phyloP scores from a whole-genome alignment of 495 filamentous ascomycete species.

The Trichoderma orchidacearum region DNA sequence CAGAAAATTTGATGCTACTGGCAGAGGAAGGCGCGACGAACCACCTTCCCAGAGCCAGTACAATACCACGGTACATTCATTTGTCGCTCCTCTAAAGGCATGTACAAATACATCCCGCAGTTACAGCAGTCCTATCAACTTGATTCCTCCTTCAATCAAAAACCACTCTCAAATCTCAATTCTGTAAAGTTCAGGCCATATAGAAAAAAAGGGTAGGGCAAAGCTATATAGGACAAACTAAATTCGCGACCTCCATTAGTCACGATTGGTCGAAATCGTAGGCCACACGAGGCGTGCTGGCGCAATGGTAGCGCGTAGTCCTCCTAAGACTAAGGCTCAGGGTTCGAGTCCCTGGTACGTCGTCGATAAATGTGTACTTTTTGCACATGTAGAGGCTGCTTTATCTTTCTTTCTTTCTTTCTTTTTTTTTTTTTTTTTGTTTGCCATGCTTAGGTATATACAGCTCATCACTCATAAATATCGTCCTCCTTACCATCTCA shows the following conservation, averaged over 20 bases:
- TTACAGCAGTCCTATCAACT: too few relatives aligned
- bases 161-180: too few relatives aligned
- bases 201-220: not conserved
- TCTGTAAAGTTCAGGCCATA: not conserved
- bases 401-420: not conserved
- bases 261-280: not conserved
- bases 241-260: not conserved
- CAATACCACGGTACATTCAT: too few relatives aligned
- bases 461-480: not conserved
- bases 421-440: not conserved
- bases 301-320: not conserved
- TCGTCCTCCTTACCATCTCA: not conserved
- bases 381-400: too few relatives aligned
- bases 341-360: conserved; percentile 1
- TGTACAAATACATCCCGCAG: too few relatives aligned
- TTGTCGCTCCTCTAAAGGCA: too few relatives aligned
- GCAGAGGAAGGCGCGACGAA: too few relatives aligned
- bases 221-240: not conserved
- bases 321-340: not conserved
- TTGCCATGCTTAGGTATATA: not conserved
- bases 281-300: not conserved
- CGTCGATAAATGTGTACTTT: not conserved
- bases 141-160: too few relatives aligned
- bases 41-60: too few relatives aligned
- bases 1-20: too few relatives aligned